Base-by-base conservation (phyloP, 371 early-diverging fungal genomes). In the Spiromyces aspiralis region DNA sequence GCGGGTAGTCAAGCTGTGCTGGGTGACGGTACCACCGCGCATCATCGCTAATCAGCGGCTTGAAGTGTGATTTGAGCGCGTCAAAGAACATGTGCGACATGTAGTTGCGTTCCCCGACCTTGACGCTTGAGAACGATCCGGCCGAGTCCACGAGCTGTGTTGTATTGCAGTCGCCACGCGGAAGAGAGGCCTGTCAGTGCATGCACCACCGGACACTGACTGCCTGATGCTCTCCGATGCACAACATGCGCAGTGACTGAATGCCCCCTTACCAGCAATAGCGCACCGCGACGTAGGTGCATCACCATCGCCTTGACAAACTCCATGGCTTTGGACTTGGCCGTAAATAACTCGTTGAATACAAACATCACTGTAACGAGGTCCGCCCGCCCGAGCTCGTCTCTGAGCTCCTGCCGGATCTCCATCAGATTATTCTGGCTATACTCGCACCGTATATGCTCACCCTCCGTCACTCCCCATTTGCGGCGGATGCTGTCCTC, bases 41-140 rank as follows among this genome's bases (percentile, higher is more conserved):
- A 64, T 90, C 84, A 27, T 81, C 75, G 4, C 71, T 60, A 6
- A 80, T 62, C 1, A 88, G 65, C 13, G 75, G 67, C 48, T 80
- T 77, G 23, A 90, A 75, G 45, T 48, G 43, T 47, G 74, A 76
- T 54, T 77, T 72, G 25, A 93, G 75, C 41, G 81, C 80, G 60
- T 93, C 94, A 49, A 93, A 71, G 6, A 93, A 59, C 66, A 77
- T 79, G 59, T 87, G 87, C 0, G 88, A 79, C 91, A 88, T 90
- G 56, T 90, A 90, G 4, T 73, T 76, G n/a, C 47, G 41, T 44
- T 68, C 70, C 13, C 84, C 87, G 2, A 93, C 79, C 45, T 77
- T 71, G 25, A 87, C 64, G 51, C 87, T 83, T 3, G 90, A 89
- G 61, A 93, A 93, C 1, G 87, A 86, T n/a, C 91, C 90, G 1